Base-by-base conservation (phyloP, 2,329 filamentous ascomycete species). In the Aspergillus neoniger region DNA sequence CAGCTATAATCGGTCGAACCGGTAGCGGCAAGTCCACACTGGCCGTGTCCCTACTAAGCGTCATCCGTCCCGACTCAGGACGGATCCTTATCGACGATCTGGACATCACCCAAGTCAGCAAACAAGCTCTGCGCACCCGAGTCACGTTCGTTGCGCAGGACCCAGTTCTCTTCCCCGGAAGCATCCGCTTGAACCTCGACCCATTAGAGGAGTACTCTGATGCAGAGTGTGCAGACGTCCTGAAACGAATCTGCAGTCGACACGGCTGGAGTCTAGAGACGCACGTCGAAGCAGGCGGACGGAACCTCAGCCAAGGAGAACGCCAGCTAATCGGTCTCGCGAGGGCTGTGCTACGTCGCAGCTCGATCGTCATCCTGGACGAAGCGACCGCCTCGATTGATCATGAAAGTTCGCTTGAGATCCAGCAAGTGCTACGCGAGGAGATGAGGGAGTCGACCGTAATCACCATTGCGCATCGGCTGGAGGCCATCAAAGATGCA, bases 21-120 rank as follows among this genome's bases (percentile, higher is more conserved):
- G 77, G 90, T 0, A 92, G 89, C 4, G 92, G 92, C 3, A 96
- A 96, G 75, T 92, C 88, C 54, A 96, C 91, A 0, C 83, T 94
- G 1, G 86, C 86, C 0, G 75, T 88, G 1, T 80, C 84, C 0
- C 76, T 89, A 1, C 81, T 89, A 0, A 85, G 82, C 4, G 86
- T 83, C 10, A 71, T 86, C 14, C 70, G 80, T 0, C 84, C 86
- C 0, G 79, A 82, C 41, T 76, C 73, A 2, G 87, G 87, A 4
- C 76, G 76, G 2, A 88, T 90, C 47, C 65, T 82, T 3, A 82
- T 90, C 55, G 87, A 89, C 66, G 80, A 79, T 21, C 79, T 89
- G 15, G 84, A 89, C 63, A 83, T 88, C 36, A 78, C 84, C 0
- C 80, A 81, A 25, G 84, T 89, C 10, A 80, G 82, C 63, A 86